Base-by-base conservation (phyloP, 495 filamentous ascomycete species). In the Talaromyces stipitatus region DNA sequence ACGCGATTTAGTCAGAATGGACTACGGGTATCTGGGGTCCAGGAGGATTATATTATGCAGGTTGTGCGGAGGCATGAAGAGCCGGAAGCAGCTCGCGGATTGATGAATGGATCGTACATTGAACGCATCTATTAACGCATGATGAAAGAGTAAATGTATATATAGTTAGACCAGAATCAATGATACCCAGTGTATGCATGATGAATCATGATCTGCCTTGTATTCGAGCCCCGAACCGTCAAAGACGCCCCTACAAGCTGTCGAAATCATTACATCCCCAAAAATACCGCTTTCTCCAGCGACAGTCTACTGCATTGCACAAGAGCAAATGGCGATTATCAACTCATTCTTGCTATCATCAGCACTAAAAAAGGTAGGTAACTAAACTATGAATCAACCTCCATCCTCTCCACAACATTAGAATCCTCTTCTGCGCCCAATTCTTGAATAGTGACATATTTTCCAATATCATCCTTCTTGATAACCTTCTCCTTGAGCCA, bases 401-500 rank as follows among this genome's bases (percentile, higher is more conserved):
- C 95, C 95, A 99, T 99, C 72, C 84, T 88, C 78, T 96, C 92
- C 24, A 83, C 89, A 23, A 78, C 72, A 45, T 74, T 76, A 27
- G 80, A 67, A 62, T 84, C 83, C 23, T 77, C 77, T 60, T 79
- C 75, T 24, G 74, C 75, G 36, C 73, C 74, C 57, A 97, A 68
- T 62, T 96, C 94, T 62, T 95, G 86, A 47, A 99, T 86, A 10
- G 89, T 94, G 55, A 97, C 87, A 72, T 90, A 97, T 71, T 96
- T 96, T 68, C 87, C 88, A 65, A 99, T 88, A 63, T 97, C 91
- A 72, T 92, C 87, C 74, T 87, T 91, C 64, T 79, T 89, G 61
- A 97, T 92, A 58, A 97, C 77, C 77, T 90, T 92, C 81, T 99
- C 88, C 68, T 95, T 91, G 63, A 99, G 78, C 59, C 88, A 88